phyloP scores from a whole-genome alignment of 1,284 basidiomycete species.

The Irpex sp. region DNA sequence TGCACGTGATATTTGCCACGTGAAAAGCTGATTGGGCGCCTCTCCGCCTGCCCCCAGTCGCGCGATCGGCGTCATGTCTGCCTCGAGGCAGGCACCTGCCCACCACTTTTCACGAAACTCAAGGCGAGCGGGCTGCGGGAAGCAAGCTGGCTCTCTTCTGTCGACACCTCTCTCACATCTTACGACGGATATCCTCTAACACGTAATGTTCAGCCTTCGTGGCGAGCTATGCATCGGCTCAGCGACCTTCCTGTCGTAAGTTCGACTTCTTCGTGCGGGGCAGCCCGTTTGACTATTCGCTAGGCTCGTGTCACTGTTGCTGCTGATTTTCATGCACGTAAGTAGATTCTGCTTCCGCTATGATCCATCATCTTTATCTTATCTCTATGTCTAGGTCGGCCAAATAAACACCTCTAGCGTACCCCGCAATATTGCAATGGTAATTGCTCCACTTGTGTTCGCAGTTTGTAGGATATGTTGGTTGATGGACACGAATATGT shows the following conservation, averaged over 20 bases:
- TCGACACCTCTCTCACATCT: conserved; percentile 6
- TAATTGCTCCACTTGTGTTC: conserved; percentile 26
- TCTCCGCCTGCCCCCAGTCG: conserved; percentile 5
- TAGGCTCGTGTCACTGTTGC: conserved; percentile 61
- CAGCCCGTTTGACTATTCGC: conserved; percentile 1
- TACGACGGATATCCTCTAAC: conserved; percentile 8
- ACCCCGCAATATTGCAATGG: conserved; percentile 71
- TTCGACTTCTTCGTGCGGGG: conserved; percentile 15
- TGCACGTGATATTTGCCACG: conserved; percentile 1
- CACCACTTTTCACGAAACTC: not conserved
- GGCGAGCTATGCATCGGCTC: conserved; percentile 71
- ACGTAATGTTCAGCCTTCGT: conserved; percentile 25
- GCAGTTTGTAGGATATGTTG: conserved; percentile 1
- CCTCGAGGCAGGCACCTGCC: conserved; percentile 8
- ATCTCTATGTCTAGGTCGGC: conserved; percentile 54
- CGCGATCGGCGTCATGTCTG: conserved; percentile 8
- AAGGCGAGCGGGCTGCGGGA: not conserved
- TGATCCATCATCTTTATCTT: conserved; percentile 23
- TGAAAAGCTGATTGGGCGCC: not conserved
- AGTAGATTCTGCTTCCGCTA: conserved; percentile 23
- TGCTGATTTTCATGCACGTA: conserved; percentile 80
- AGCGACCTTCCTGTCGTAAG: conserved; percentile 67
- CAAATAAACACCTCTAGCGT: conserved; percentile 76
- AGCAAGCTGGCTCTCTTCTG: conserved; percentile 24
- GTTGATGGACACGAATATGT: conserved; percentile 7